Evolutionary conservation across 306 rosid genomes (phyloP), one percentile per base, ranked within the genome.

Genomic region (Castanea sativa): DNA sequence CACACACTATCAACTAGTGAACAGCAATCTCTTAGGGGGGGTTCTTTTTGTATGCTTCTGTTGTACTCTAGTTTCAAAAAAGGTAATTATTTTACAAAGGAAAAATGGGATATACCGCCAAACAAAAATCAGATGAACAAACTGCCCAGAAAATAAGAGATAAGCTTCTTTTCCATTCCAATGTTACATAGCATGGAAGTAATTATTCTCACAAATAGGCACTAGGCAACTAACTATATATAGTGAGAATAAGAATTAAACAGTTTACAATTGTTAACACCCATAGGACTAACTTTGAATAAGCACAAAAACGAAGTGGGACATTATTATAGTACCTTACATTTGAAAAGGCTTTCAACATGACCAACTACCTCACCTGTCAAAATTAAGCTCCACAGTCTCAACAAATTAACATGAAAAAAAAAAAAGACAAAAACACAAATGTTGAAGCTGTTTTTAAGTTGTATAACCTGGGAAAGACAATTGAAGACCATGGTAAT

Each of bases 401-500:
- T 85, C 71, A 55, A 72, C 49, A 76, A n/a, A 73, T 20, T 7
- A 32, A 61, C 13, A 53, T 38, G 35, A 74, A 1, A 65, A 43
- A 79, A 0, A 1, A 12, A 0, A 12, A 7, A 2, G 2, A 12
- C 53, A n/a, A 75, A 18, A 41, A n/a, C 69, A 55, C 35, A 78
- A 5, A 23, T 56, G 21, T 20, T 16, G 70, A 76, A 76, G 20
- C 5, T 53, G 5, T 57, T 19, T 27, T 5, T 2, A 52, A 45
- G 65, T 56, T 72, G 58, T 79, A 73, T 25, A 78, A 89, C 94
- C 94, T 91, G 78, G 83, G 32, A 75, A 71, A 55, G 87, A 78
- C 52, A 60, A 69, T 33, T 74, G 78, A 51, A 85, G 74, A 59
- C n/a, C 84, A 18, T 76, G 73, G 45, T 30, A 30, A 18, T 76